phyloP scores from a whole-genome alignment of 1,139 yeast species.

The Taphrina confusa region DNA sequence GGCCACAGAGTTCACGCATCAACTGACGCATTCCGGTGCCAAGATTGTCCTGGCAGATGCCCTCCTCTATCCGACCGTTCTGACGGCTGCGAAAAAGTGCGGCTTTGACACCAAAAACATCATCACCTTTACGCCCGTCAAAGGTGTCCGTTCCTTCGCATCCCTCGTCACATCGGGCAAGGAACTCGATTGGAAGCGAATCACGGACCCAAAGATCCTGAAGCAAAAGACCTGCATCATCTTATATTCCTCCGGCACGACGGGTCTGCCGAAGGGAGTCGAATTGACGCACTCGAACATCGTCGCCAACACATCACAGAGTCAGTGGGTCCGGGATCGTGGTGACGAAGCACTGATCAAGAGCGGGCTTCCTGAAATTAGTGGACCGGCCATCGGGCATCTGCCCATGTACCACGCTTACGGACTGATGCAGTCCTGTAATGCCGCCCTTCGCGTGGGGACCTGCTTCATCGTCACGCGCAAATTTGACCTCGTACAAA shows the following conservation, averaged over 20 bases:
- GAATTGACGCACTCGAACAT: conserved; percentile 57
- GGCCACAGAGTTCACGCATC: conserved; percentile 33
- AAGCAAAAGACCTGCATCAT: conserved; percentile 43
- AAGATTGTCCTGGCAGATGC: conserved; percentile 34
- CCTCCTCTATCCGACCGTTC: conserved; percentile 26
- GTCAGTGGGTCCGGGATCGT: conserved; percentile 23
- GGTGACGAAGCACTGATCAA: conserved; percentile 13
- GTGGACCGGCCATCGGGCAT: conserved; percentile 33
- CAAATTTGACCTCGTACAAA: conserved; percentile 45
- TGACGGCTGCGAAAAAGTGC: conserved; percentile 30
- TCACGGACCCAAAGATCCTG: conserved; percentile 34
- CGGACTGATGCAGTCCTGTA: conserved; percentile 45
- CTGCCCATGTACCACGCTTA: conserved; percentile 50
- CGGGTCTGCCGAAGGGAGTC: conserved; percentile 68
- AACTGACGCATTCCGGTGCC: conserved; percentile 38
- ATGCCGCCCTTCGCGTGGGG: conserved; percentile 42
- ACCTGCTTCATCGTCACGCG: conserved; percentile 44
- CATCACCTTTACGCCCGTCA: conserved; percentile 22
- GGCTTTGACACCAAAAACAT: conserved; percentile 32
- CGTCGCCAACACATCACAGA: conserved; percentile 44
- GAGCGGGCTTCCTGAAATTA: conserved; percentile 2
- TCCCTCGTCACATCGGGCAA: conserved; percentile 31
- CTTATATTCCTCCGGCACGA: conserved; percentile 74
- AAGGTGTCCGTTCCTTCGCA: conserved; percentile 25
- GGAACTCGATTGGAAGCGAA: conserved; percentile 32